A percentile compares a stretch with the other conserved stretches of the same genome.
Evolutionary conservation across 2,329 filamentous ascomycete species (phyloP).

Genomic region (Colletotrichum musae): DNA sequence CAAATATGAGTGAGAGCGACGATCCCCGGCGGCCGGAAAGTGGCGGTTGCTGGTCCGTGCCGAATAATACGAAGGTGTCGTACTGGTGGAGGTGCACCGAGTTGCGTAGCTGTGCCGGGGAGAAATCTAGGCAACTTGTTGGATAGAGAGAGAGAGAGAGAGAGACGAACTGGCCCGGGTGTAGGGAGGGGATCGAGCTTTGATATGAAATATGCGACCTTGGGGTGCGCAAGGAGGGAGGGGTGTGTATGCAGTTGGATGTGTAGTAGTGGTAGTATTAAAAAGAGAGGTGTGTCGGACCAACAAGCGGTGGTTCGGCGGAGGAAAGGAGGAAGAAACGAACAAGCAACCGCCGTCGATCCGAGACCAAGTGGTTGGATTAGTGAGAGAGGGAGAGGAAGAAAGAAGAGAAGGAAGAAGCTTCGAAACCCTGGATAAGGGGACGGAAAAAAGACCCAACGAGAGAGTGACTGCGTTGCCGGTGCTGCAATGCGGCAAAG

Average conservation of each 20-base stretch:
- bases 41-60: conserved; percentile 38
- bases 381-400: not conserved
- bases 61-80: conserved; percentile 15
- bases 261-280: not conserved
- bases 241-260: not conserved
- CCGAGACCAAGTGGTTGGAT: conserved; percentile 1
- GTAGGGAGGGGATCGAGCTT: not conserved
- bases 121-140: not conserved
- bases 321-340: conserved; percentile 13
- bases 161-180: conserved; percentile 2
- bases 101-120: conserved; percentile 4
- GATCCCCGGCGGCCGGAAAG: conserved; percentile 32
- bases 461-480: not conserved
- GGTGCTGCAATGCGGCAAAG: not conserved
- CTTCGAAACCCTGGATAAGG: conserved; percentile 75
- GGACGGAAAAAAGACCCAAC: conserved; percentile 6
- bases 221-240: not conserved
- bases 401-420: conserved; percentile 67
- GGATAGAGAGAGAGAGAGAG: not conserved
- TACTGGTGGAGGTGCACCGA: conserved; percentile 23
- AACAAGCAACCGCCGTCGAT: conserved; percentile 19
- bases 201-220: conserved; percentile 17
- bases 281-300: not conserved
- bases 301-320: conserved; percentile 22
- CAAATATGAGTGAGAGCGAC: conserved; percentile 12